These are phyloP conservation scores for Nicotiana benthamiana DNA, from an alignment of 257 asterid species.

Conservation along the genomic window DNA sequence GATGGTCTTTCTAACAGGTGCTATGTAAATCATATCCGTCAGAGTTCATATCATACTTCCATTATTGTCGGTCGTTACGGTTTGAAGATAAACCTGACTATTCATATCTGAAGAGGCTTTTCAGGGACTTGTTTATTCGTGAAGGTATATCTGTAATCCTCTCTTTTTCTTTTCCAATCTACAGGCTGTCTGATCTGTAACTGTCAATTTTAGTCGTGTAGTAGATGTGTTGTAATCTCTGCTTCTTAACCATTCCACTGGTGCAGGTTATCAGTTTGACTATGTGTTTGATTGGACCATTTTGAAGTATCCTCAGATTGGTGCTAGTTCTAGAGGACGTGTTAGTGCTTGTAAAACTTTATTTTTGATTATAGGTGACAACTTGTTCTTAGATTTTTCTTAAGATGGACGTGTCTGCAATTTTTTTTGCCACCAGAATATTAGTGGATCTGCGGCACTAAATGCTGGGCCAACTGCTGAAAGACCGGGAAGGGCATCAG, in stretches of 20 bases:
- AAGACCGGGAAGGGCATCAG: conserved; percentile 74
- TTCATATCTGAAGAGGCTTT: conserved; percentile 87
- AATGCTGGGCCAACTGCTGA: conserved; percentile 79
- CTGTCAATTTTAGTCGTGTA: neutral
- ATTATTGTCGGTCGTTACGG: conserved; percentile 83
- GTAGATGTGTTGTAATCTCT: neutral
- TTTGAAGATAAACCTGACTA: conserved; percentile 92
- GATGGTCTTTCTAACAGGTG: conserved; percentile 39
- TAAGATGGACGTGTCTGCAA: conserved; percentile 6
- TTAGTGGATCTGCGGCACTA: conserved; percentile 51
- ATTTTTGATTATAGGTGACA: conserved; percentile 1
- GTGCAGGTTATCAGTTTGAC: conserved; percentile 89
- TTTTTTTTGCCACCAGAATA: conserved; percentile 41
- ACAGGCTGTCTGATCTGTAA: neutral
- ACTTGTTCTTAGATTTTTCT: neutral
- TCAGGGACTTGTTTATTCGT: conserved; percentile 88
- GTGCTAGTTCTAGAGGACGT: conserved; percentile 73
- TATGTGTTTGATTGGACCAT: conserved; percentile 96
- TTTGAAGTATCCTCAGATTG: conserved; percentile 90
- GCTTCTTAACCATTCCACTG: conserved; percentile 12
- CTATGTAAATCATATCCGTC: conserved; percentile 85
- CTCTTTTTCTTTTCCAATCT: neutral
- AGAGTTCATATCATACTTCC: conserved; percentile 86
- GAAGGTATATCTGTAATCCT: conserved; percentile 47
- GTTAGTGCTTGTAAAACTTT: conserved; percentile 30